Evolutionary conservation across 306 rosid species (phyloP).

Genomic region (Inga oerstediana): DNA sequence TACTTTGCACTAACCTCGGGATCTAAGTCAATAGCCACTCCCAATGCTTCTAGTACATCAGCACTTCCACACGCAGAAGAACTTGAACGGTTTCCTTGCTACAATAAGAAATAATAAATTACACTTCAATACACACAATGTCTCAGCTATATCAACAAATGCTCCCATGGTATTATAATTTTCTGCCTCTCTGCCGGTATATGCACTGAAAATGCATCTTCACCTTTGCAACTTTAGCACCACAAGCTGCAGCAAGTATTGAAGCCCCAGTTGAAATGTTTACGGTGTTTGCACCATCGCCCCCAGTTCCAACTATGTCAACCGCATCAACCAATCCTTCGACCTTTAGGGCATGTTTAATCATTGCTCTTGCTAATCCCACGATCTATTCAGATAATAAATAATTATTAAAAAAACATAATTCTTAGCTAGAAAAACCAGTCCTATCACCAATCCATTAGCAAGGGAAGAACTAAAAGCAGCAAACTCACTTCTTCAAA

Average conservation of each 20-base stretch:
- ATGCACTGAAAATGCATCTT: neutral
- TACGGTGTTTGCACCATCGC: constrained; percentile 93
- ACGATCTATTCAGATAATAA: constrained; percentile 55
- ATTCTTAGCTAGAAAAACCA: neutral
- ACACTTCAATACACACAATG: neutral
- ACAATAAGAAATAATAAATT: constrained; percentile 27
- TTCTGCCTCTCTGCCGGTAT: neutral
- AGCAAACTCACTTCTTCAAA: constrained; percentile 67
- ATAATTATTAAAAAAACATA: neutral
- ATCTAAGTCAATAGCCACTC: constrained; percentile 71
- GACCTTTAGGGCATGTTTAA: constrained; percentile 69
- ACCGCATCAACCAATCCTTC: constrained; percentile 80
- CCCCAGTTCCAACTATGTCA: constrained; percentile 98
- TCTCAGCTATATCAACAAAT: neutral
- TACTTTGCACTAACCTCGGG: constrained; percentile 55
- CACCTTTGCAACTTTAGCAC: constrained; percentile 95
- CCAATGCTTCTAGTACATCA: constrained; percentile 87
- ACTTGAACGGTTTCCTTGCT: constrained; percentile 98
- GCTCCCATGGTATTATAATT: neutral
- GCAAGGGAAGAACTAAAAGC: neutral
- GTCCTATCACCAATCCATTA: neutral
- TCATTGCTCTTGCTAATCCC: constrained; percentile 91
- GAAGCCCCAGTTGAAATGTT: constrained; percentile 94
- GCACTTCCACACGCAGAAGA: constrained; percentile 99
- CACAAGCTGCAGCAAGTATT: constrained; percentile 94